phyloP scores from a whole-genome alignment of 2,329 filamentous ascomycete species.

The Xylaria arbuscula region DNA sequence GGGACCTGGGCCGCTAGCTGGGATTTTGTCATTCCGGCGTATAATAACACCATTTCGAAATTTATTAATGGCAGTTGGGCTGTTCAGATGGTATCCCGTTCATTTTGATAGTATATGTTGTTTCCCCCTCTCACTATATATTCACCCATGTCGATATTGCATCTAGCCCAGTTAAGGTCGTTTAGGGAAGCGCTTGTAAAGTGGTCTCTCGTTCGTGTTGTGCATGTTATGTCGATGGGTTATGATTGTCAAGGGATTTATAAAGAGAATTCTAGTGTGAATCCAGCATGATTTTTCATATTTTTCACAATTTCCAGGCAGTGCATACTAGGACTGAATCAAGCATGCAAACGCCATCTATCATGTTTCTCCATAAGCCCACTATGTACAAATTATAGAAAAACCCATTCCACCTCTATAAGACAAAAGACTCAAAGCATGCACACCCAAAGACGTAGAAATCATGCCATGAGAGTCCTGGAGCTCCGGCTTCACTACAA shows the following conservation, averaged over 20 bases:
- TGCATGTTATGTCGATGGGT: too few species aligned
- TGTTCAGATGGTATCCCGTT: too few species aligned
- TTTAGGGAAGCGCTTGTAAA: background rate
- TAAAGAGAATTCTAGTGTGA: too few species aligned
- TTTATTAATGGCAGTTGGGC: background rate
- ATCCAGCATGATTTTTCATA: too few species aligned
- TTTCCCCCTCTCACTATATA: background rate
- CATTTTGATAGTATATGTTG: background rate
- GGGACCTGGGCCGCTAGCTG: background rate
- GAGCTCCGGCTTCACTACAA: background rate
- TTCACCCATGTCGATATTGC: background rate
- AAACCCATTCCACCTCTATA: constrained; percentile 22
- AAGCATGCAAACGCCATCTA: constrained; percentile 1
- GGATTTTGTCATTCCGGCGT: constrained; percentile 6
- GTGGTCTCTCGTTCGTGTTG: background rate
- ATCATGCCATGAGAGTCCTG: constrained; percentile 1
- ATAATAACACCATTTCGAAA: background rate
- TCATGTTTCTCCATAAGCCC: constrained; percentile 13
- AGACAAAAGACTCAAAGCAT: constrained; percentile 1
- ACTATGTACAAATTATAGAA: constrained; percentile 33
- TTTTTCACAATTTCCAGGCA: background rate
- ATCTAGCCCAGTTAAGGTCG: background rate
- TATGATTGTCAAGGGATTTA: too few species aligned
- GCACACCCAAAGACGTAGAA: constrained; percentile 12
- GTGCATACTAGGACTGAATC: constrained; percentile 12